Conservation (phyloP, 148 eudicot species). For the Oxyria digyna region DNA sequence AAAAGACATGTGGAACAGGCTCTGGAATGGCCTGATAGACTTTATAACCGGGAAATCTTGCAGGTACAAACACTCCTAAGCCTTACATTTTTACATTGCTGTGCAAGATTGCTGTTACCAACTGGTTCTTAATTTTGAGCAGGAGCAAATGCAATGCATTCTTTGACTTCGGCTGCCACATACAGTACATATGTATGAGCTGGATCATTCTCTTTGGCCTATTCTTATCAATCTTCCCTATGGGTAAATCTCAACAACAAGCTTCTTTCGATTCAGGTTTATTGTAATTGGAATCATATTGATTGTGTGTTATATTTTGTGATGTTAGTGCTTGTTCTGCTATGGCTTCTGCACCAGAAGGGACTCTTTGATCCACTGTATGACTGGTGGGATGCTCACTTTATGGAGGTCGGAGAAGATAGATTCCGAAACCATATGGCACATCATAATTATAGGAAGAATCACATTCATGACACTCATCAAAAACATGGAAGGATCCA, state of each 20-base stretch:
- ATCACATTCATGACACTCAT: constrained; percentile 24
- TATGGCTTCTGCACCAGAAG: constrained; percentile 92
- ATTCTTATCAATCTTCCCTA: constrained; percentile 66
- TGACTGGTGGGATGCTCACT: constrained; percentile 90
- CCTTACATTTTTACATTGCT: too few species aligned
- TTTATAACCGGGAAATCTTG: constrained; percentile 72
- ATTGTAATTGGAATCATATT: neutral
- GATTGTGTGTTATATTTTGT: neutral
- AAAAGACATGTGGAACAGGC: constrained; percentile 47
- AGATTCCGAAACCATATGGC: constrained; percentile 17
- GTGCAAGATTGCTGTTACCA: too few species aligned
- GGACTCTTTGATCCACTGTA: constrained; percentile 90
- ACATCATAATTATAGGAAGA: constrained; percentile 2
- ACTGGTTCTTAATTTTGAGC: constrained; percentile 18
- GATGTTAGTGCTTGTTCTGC: constrained; percentile 45
- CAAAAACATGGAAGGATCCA: constrained; percentile 29
- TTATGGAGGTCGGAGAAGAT: constrained; percentile 23
- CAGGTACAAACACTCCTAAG: constrained; percentile 45
- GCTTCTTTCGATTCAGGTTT: neutral
- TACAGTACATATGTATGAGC: constrained; percentile 87
- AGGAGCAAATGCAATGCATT: constrained; percentile 68
- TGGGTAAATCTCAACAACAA: constrained; percentile 28
- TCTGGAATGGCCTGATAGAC: constrained; percentile 63
- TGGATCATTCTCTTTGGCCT: constrained; percentile 76
- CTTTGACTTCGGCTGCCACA: constrained; percentile 86